Evolutionary conservation across 2,329 filamentous ascomycete genomes (phyloP).

Genomic region (Trichoderma hamatum): DNA sequence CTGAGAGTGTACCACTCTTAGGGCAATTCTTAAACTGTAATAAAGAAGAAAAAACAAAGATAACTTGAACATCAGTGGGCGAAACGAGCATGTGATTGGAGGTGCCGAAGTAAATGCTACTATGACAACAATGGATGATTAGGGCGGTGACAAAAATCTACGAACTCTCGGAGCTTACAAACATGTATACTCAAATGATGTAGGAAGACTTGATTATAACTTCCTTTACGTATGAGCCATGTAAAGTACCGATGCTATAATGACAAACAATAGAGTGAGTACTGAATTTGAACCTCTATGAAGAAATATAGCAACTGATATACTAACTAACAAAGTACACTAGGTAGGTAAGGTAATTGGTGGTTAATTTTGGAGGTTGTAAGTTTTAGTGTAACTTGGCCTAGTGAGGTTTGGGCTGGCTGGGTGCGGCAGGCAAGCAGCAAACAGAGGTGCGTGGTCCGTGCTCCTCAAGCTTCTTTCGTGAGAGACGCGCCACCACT

Average conservation of each 20-base stretch:
- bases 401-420: conserved; percentile 2
- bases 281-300: background rate
- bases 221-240: background rate
- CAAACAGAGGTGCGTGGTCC: conserved; percentile 19
- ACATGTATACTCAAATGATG: too few relatives aligned
- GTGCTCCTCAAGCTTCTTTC: conserved; percentile 27
- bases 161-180: background rate
- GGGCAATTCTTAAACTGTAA: background rate
- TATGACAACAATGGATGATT: background rate
- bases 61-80: background rate
- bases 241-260: background rate
- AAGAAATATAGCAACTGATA: too few relatives aligned
- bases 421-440: background rate
- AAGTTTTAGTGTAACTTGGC: too few relatives aligned
- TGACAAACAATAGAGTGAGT: background rate
- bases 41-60: background rate
- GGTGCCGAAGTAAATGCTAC: background rate
- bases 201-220: background rate
- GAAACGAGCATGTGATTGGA: background rate
- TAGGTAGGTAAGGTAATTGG: too few relatives aligned
- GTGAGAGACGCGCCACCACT: conserved; percentile 23
- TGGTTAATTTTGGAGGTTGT: too few relatives aligned
- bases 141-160: background rate
- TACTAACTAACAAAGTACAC: too few relatives aligned
- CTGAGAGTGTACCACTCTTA: background rate